Base-by-base conservation (phyloP, 257 asterid genomes). In the Mitragyna speciosa region DNA sequence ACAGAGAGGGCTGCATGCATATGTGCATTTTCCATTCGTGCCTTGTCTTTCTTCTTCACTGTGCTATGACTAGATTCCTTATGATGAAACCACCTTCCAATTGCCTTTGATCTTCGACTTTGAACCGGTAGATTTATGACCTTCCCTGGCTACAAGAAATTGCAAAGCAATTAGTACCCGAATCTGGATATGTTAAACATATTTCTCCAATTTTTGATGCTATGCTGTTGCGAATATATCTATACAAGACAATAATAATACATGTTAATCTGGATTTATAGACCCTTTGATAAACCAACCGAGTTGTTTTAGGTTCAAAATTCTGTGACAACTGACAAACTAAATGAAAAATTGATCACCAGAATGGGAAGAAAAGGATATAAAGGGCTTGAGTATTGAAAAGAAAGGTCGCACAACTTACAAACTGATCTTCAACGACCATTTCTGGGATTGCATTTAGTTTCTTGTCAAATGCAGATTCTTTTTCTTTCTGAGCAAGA, bases 31-130 rank as follows among this genome's bases (percentile, higher is more conserved):
- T 91, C 97, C 66, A 89, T 65, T 3, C 98, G 91, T 0, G 83
- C 92, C 80, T 91, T 94, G 31, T 94, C 98, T 83, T 93, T 94
- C 91, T 87, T 94, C 77, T 87, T 86, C 74, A 87, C 81, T 0
- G 76, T 47, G 82, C 72, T 81, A 24, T 71, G 74, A 22, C 71
- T 81, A 30, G 77, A 66, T 54, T 90, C 91, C 79, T 87, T 90
- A 72, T 86, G 89, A 66, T 86, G 87, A 80, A 94, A 93, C 92
- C 96, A 82, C 83, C 92, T 86, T 59, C 95, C 93, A 0, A 92
- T 85, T 31, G 91, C 86, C 36, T 93, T 88, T 0, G 80, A 52
- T 74, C 43, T 84, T 83, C 86, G 82, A 16, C 83, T 85, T 6
- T 84, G 76, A 26, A 48, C 72, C 26, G 47, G 76, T 63, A 84